Base-by-base conservation (phyloP, 164 flowering plant genomes). In the Stephania yunnanensis region DNA sequence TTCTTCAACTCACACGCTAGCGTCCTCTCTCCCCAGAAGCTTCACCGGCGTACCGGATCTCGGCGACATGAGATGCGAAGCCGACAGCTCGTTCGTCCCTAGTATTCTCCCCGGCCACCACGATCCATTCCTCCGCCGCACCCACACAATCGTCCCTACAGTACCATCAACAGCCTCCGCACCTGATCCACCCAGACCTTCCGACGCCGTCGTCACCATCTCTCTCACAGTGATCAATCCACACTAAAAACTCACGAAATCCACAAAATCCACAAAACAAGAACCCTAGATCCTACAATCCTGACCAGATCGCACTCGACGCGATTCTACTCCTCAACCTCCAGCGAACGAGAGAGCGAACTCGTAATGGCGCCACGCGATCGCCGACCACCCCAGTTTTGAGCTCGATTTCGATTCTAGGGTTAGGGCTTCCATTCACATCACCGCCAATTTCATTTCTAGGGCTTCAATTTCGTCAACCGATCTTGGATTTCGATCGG, bases 91-190 rank as follows among this genome's bases (percentile, higher is more conserved):
- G 22, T 93, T 87, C 1, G 87, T 79, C 2, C 91, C 94, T 12
- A 95, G 81, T 74, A 95, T 95, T 80, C 87, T 85, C n/a, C 99
- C 99, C 5, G 99, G 99, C 99, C 99, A 95, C 99, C 99, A 95
- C 22, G 99, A 92, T 71, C 99, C 99, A 75, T 95, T 95, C 81
- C 99, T 87, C 77, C 98, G 78, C 70, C 98, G 83, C 29, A 95
- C 98, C 99, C 98, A 95, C 52, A 95, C 99, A 30, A 93, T 90
- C 66, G 92, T 83, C 29, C 98, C 99, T 7, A 84, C 87, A 46
- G 87, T 80, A 31, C 87, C 80, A 75, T 86, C 93, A 30, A 74
- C 88, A 71, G 0, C 42, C 42, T 64, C 82, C 42, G 63, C 73
- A 15, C 77, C 73, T 29, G 63, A 46, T 70, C 70, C 85, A 10